A percentile compares a stretch with the other conserved stretches of the same genome.
These are phyloP conservation scores for Handroanthus guayacan DNA, from an alignment of 257 asterid species.

Conservation along the genomic window DNA sequence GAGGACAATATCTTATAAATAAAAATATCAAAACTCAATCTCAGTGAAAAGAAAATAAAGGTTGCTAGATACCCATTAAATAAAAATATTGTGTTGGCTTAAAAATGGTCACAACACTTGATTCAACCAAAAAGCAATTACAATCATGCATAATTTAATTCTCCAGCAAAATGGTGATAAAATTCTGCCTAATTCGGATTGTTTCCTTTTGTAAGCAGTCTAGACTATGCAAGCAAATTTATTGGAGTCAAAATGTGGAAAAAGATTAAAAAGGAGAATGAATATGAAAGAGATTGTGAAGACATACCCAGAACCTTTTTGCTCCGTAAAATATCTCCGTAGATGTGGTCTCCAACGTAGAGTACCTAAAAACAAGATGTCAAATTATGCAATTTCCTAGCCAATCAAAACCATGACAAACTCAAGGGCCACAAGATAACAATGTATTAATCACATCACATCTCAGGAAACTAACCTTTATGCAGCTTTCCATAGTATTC, in stretches of 20 bases:
- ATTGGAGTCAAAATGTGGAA: constrained; percentile 5
- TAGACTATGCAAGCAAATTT: constrained; percentile 20
- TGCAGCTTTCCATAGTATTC: background rate
- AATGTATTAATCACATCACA: constrained; percentile 3
- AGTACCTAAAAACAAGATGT: constrained; percentile 69
- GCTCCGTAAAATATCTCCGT: constrained; percentile 97
- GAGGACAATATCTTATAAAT: constrained; percentile 18
- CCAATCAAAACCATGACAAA: constrained; percentile 18
- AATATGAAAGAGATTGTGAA: constrained; percentile 10
- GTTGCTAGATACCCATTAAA: constrained; percentile 19
- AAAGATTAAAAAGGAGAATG: background rate
- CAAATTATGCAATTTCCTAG: constrained; percentile 27
- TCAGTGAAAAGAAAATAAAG: constrained; percentile 3
- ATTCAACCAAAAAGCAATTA: constrained; percentile 17
- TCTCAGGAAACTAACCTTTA: background rate
- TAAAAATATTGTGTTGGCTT: background rate
- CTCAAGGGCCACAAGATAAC: constrained; percentile 16
- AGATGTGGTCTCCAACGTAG: constrained; percentile 98
- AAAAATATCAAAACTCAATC: background rate
- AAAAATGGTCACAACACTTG: constrained; percentile 1
- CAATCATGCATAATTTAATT: constrained; percentile 2
- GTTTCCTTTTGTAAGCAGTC: constrained; percentile 23
- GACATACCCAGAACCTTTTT: constrained; percentile 88
- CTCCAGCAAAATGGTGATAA: no score
- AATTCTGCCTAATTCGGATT: background rate